Evolutionary conservation across 192 early-diverging fungal species (phyloP).

Genomic region (Podila minutissima): DNA sequence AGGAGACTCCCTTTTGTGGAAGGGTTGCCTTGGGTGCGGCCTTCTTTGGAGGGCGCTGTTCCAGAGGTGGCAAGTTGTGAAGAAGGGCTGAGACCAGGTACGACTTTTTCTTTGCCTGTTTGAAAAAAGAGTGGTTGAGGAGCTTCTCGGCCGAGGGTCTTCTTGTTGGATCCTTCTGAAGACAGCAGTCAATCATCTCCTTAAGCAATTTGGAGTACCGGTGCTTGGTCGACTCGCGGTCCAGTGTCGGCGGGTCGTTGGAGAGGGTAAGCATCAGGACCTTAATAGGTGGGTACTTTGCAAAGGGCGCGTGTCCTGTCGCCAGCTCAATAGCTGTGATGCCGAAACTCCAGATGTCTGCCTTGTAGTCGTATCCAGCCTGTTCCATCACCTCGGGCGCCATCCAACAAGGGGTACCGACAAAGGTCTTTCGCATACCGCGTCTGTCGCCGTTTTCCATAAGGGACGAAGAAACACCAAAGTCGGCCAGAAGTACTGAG

Average conservation of each 20-base stretch:
- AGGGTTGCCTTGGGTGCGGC: slow-evolving; percentile 56
- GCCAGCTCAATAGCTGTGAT: slow-evolving; percentile 89
- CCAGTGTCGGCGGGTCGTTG: slow-evolving; percentile 87
- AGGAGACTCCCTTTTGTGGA: slow-evolving; percentile 65
- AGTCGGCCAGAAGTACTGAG: slow-evolving; percentile 70
- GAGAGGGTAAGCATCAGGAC: slow-evolving; percentile 90
- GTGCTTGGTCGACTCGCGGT: slow-evolving; percentile 76
- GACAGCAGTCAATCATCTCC: slow-evolving; percentile 87
- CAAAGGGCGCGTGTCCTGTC: slow-evolving; percentile 89
- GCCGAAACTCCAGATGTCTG: slow-evolving; percentile 93
- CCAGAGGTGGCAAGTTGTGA: slow-evolving; percentile 71
- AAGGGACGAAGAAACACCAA: slow-evolving; percentile 75
- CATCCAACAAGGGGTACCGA: slow-evolving; percentile 79
- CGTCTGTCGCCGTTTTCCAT: slow-evolving; percentile 71
- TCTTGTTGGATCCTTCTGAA: slow-evolving; percentile 82
- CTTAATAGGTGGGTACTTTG: slow-evolving; percentile 89
- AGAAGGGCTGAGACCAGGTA: slow-evolving; percentile 70
- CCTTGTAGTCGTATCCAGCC: slow-evolving; percentile 87
- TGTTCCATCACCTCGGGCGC: slow-evolving; percentile 94
- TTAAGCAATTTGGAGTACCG: slow-evolving; percentile 83
- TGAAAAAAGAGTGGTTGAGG: slow-evolving; percentile 82
- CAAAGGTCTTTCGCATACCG: slow-evolving; percentile 73
- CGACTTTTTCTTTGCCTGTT: slow-evolving; percentile 73
- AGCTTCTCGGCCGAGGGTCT: slow-evolving; percentile 83
- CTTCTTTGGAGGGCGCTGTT: slow-evolving; percentile 70